Evolutionary conservation across 164 flowering plant species (phyloP), one percentile per base, ranked within the genome.

Genomic region (Vitis vinifera): DNA sequence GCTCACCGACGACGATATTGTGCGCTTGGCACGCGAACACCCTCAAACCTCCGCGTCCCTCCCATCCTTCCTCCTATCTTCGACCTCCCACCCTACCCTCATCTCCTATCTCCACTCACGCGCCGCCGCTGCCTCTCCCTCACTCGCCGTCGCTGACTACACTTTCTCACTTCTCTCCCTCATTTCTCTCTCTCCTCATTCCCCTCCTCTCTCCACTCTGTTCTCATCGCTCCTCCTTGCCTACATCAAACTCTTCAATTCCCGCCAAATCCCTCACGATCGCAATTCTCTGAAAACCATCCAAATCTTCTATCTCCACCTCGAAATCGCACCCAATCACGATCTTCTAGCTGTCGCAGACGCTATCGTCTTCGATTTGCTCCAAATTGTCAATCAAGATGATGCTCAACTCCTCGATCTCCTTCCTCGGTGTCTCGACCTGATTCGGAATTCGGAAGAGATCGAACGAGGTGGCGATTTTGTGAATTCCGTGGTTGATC

Each of bases 371-470:
- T 78, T 76, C 13, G 70, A 66, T 73, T 59, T 88, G 8, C 55
- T 75, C 3, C 14, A 65, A 48, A 69, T 87, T 15, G 29, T 52
- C 0, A 83, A 73, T 14, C 66, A 78, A 16, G 94, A 87, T 5
- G 93, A 86, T 62, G 81, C 89, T 5, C 91, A 87, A 68, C 66
- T 85, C 37, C 78, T 90, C 3, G 89, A 83, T 69, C 78, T 91
- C 37, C 73, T 93, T 49, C 96, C 94, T 0, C 75, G 71, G 27
- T 82, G 79, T 13, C 72, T 91, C 8, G 74, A 81, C 31, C 55
- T 85, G 71, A 68, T 87, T 58, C 73, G 73, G 2, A 66, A 60
- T 9, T 65, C 84, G 2, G 81, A 76, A 8, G 87, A 78, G 63
- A 48, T 66, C 2, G 88, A 76, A 9, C 66, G 48, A 8, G 75